Conservation (phyloP, 2,329 filamentous ascomycete genomes). For the Didymella glomerata region DNA sequence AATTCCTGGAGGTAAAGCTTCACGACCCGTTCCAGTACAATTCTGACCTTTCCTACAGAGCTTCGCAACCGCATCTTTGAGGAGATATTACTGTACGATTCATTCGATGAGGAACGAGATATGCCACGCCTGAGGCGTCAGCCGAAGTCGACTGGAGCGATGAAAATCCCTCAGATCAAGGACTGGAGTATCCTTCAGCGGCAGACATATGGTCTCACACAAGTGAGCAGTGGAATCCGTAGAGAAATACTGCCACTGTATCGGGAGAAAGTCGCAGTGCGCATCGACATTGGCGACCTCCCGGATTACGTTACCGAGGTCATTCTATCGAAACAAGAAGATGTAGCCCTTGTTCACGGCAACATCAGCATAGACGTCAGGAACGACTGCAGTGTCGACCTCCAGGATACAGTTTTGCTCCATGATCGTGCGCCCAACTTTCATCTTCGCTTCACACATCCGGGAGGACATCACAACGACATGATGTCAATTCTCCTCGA, state of each 20-base stretch:
- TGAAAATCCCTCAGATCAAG: neutral
- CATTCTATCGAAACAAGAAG: neutral
- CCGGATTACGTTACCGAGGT: neutral
- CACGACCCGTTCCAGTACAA: neutral
- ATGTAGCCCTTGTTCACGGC: neutral
- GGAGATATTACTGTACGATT: neutral
- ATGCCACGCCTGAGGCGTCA: neutral
- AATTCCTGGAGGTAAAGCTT: neutral
- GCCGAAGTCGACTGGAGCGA: neutral
- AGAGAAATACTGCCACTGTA: conserved; percentile 1
- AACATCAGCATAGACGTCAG: conserved; percentile 6
- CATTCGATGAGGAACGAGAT: neutral
- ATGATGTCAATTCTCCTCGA: conserved; percentile 9
- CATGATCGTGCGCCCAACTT: neutral
- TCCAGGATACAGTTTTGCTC: neutral
- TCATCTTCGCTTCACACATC: neutral
- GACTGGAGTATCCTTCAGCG: neutral
- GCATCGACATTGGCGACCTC: neutral
- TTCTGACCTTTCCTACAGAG: neutral
- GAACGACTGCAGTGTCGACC: neutral
- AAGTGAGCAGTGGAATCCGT: neutral
- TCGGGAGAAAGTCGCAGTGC: neutral
- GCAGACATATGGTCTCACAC: conserved; percentile 1
- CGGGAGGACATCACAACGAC: neutral
- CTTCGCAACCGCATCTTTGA: conserved; percentile 1